These are phyloP conservation scores for Ceratorhiza oryzae-sativae DNA, from an alignment of 1,284 basidiomycete species.

Conservation along the genomic window DNA sequence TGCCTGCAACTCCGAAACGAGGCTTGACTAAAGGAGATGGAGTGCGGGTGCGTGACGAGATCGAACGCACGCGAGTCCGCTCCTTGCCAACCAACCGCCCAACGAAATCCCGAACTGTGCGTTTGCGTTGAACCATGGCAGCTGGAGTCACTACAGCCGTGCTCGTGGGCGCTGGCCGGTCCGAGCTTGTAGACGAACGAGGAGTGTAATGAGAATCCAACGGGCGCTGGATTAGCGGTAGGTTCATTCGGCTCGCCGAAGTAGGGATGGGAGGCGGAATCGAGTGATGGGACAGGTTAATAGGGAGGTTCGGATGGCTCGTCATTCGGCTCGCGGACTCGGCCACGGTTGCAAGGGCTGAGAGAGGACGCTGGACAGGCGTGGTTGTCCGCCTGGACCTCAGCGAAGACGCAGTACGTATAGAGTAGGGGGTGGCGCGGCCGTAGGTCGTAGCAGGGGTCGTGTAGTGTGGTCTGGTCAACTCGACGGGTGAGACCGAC, in stretches of 20 bases:
- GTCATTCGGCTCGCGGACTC: not conserved
- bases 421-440: constrained; percentile 2
- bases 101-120: constrained; percentile 14
- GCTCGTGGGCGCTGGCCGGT: not conserved
- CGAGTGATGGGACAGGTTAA: constrained; percentile 20
- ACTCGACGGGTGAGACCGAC: not conserved
- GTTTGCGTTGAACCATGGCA: not conserved
- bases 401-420: not conserved
- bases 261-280: not conserved
- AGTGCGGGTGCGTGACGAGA: not conserved
- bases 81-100: constrained; percentile 9
- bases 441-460: constrained; percentile 15
- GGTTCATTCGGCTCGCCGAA: not conserved
- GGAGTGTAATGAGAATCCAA: not conserved
- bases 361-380: not conserved
- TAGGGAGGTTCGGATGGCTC: constrained; percentile 14
- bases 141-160: constrained; percentile 9
- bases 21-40: constrained; percentile 17
- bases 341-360: not conserved
- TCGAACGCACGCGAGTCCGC: not conserved
- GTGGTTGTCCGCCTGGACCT: not conserved
- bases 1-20: constrained; percentile 17
- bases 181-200: not conserved
- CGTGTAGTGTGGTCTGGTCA: constrained; percentile 4
- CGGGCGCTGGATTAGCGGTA: not conserved